Evolutionary conservation across 106 monocot genomes (phyloP).

Genomic region (Allium cepa): DNA sequence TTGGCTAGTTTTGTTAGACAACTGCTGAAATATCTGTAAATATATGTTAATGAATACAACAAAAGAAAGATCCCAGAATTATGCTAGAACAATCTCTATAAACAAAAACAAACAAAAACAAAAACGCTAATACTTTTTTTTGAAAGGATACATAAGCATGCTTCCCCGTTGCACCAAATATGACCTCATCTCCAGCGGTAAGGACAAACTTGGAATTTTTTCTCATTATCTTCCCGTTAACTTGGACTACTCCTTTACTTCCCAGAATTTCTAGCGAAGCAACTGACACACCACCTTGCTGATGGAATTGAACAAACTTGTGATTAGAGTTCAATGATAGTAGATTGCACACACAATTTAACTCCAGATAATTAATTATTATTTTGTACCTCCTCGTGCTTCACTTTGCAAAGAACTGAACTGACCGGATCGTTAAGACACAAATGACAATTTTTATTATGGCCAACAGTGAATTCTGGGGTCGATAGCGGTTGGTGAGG

Average conservation of each 20-base stretch:
- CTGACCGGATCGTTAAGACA: conserved; percentile 39
- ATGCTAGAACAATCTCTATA: background rate
- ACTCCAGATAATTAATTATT: too few relatives aligned
- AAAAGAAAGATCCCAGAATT: background rate
- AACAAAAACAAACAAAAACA: background rate
- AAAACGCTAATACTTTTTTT: background rate
- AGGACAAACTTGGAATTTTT: conserved; percentile 53
- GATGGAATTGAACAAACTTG: conserved; percentile 9
- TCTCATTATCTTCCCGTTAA: conserved; percentile 80
- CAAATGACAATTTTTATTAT: conserved; percentile 50
- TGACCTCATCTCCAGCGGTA: conserved; percentile 79
- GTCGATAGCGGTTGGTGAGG: too few relatives aligned
- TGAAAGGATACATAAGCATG: conserved; percentile 97
- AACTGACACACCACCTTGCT: conserved; percentile 50
- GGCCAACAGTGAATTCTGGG: conserved; percentile 65
- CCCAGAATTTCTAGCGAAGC: conserved; percentile 63
- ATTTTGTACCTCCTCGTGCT: conserved; percentile 51
- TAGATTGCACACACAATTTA: too few relatives aligned
- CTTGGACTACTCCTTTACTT: conserved; percentile 57
- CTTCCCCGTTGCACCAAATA: conserved; percentile 72
- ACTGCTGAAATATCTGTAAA: conserved; percentile 65
- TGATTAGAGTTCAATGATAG: too few relatives aligned
- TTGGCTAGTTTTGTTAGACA: conserved; percentile 21
- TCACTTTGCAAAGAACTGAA: conserved; percentile 55
- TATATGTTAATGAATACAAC: conserved; percentile 22